These are phyloP conservation scores for Ophiostoma sp. DNA, from an alignment of 2,329 filamentous ascomycete genomes.

Conservation along the genomic window DNA sequence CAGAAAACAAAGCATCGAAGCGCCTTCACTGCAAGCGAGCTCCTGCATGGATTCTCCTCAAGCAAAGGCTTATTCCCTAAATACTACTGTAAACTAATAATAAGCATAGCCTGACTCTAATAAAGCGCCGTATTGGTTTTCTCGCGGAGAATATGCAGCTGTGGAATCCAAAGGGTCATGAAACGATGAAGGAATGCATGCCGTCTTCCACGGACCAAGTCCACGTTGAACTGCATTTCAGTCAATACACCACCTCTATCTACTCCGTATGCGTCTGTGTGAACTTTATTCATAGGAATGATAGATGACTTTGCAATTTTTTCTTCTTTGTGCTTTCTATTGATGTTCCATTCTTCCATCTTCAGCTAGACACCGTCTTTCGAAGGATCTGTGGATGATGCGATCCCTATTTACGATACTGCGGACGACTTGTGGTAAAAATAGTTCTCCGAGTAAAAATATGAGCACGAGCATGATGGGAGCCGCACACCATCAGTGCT, in stretches of 20 bases:
- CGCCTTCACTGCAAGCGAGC: too few relatives aligned
- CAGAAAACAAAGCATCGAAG: too few relatives aligned
- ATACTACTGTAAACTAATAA: too few relatives aligned
- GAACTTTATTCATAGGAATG: too few relatives aligned
- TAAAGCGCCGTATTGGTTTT: too few relatives aligned
- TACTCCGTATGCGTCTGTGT: too few relatives aligned
- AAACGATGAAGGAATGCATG: not conserved
- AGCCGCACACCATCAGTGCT: too few relatives aligned
- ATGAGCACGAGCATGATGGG: too few relatives aligned
- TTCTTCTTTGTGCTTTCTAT: not conserved
- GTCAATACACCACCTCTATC: not conserved
- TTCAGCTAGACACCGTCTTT: not conserved
- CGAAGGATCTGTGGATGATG: not conserved
- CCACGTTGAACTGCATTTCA: not conserved
- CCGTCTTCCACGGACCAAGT: not conserved
- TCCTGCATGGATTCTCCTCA: too few relatives aligned
- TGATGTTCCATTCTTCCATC: not conserved
- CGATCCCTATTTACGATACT: not conserved
- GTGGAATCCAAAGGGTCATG: not conserved
- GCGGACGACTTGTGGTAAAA: not conserved
- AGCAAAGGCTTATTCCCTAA: too few relatives aligned
- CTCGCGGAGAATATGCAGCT: not conserved
- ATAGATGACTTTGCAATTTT: not conserved
- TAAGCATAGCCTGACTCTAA: not conserved
- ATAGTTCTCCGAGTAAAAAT: too few relatives aligned